Base-by-base conservation (phyloP, 768 basidiomycete species). In the Podaxis sp. region DNA sequence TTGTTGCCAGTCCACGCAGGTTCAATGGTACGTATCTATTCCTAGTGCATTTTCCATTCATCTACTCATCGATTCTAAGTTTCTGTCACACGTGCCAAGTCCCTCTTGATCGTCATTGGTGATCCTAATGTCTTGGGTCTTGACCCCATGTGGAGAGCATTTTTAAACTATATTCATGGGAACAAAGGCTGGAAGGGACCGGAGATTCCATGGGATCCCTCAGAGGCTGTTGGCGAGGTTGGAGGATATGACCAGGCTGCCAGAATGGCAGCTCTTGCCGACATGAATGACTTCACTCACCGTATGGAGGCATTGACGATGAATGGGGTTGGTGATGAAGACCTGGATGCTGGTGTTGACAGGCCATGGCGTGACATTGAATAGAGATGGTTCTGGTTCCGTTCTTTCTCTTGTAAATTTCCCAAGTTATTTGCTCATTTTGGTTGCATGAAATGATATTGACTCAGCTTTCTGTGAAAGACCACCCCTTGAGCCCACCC, bases 131-230 rank as follows among this genome's bases (percentile, higher is more conserved):
- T 87, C 3, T 73, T 88, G 0, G 81, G 80, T 6, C 75, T 87
- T 1, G 86, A 88, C 62, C 85, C 86, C 0, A 72, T 87, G 2
- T 87, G 87, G 87, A 72, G 85, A 3, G 68, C 72, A 0, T 87
- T 87, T 73, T 67, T 88, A 51, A 86, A 85, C 60, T 86, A 83
- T 63, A 69, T 87, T n/a, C 69, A 82, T 62, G 53, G 65, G 16
- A 77, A 79, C 13, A 79, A 79, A 1, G 87, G 85, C 0, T 88
- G 85, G 82, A 75, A 68, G 32, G 85, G 85, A 5, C 73, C 74
- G 4, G 69, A 71, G 5, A 80, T 82, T 37, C 66, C 75, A 5
- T 87, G 85, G 84, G 78, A 86, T 63, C 77, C 82, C 0, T 61
- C 61, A 0, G 74, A 68, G 5, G 65, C 74, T 5, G 72, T 79